phyloP scores from a whole-genome alignment of 176 grass and related monocot genomes.

The Musa schizocarpa region DNA sequence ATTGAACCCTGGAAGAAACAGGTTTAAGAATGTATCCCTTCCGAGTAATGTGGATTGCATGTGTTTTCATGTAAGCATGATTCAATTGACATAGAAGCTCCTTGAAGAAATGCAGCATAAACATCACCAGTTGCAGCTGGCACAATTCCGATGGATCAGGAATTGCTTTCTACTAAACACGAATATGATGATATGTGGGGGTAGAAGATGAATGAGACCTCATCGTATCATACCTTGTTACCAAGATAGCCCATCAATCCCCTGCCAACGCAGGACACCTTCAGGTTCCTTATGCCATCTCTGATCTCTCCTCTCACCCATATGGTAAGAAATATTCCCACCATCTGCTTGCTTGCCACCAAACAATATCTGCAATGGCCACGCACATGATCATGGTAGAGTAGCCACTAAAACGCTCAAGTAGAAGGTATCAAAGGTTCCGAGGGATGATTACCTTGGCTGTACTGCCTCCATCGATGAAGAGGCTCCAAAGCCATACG shows the following conservation, averaged over 20 bases:
- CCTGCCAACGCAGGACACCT: conserved; percentile 94
- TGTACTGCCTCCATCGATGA: conserved; percentile 48
- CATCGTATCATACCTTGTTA: conserved; percentile 50
- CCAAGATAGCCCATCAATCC: conserved; percentile 98
- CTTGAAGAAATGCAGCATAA: neutral
- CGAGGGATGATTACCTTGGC: conserved; percentile 38
- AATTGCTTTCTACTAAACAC: too few relatives aligned
- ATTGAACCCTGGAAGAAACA: conserved; percentile 73
- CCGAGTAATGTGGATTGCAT: neutral
- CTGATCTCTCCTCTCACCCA: conserved; percentile 77
- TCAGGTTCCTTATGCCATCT: conserved; percentile 82
- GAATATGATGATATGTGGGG: too few relatives aligned
- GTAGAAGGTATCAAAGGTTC: neutral
- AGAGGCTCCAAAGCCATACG: conserved; percentile 53
- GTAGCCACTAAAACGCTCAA: neutral
- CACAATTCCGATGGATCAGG: neutral
- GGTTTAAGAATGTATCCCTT: conserved; percentile 7
- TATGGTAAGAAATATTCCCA: conserved; percentile 87
- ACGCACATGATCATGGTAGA: neutral
- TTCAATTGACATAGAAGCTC: neutral
- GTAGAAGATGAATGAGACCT: neutral
- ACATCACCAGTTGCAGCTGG: neutral
- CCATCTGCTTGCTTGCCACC: conserved; percentile 96
- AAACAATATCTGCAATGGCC: conserved; percentile 56
- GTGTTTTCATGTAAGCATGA: neutral